Base-by-base conservation (phyloP, 495 filamentous ascomycete genomes). In the Poronia punctata region DNA sequence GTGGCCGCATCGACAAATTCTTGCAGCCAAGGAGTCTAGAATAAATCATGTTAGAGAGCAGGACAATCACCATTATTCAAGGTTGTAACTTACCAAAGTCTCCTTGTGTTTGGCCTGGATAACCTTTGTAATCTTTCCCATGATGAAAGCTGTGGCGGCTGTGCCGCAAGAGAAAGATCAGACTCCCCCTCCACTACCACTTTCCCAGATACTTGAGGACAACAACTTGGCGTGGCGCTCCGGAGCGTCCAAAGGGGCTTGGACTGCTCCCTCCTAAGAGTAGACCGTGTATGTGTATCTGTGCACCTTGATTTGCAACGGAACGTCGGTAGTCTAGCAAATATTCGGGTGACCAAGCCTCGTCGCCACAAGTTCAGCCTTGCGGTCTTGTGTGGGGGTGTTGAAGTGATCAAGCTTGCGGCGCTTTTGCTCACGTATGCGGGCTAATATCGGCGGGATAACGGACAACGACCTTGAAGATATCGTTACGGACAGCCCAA, bases 41-140 rank as follows among this genome's bases (percentile, higher is more conserved):
- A 31, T 41, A 40, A 42, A 56, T 50, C 52, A 41, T 27, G 47
- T 60, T 27, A 60, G 59, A 55, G 46, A 57, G 44, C 48, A 49
- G 4, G 41, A 49, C 35, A 56, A 32, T 25, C 22, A 30, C n/a
- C n/a, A 21, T 19, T 29, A 10, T 43, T 23, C 28, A 25, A 30
- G 17, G 24, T 27, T 7, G n/a, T n/a, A 46, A 70, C 83, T 73
- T 79, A 95, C 89, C 68, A 94, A 65, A 52, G 88, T 95, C 62
- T 89, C 88, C 72, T 84, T 83, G 70, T 98, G 92, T 65, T 92
- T 90, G 52, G 82, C 70, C 58, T 85, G 85, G 58, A 90, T 89
- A 52, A 80, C 72, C 78, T 97, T 98, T 66, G 86, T 90, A 65
- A 98, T 98, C 80, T 83, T 89, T 75, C 87, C 90, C 88, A 95